Evolutionary conservation across 768 basidiomycete genomes (phyloP), one percentile per base, ranked within the genome.

Genomic region (Lactifluus piperatus): DNA sequence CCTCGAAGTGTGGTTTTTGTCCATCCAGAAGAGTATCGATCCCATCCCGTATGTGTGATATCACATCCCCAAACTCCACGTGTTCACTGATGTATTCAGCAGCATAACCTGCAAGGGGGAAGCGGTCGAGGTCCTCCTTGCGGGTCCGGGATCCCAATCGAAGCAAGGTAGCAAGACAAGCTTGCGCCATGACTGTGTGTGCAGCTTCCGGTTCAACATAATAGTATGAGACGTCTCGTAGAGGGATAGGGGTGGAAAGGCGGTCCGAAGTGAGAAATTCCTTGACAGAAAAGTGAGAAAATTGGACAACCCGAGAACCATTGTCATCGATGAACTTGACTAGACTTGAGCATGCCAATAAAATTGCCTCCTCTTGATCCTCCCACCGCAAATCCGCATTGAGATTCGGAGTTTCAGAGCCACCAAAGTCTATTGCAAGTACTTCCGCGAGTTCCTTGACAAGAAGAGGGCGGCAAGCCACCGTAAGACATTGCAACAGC

Each of bases 231-330:
- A 32, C 20, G 9, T 22, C 7, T 14, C 16, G 37, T 26, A 43
- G 30, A 5, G 39, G n/a, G n/a, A n/a, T n/a, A n/a, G n/a, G n/a
- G n/a, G n/a, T 8, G 5, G 53, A 29, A 18, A 54, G 53, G 20
- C 41, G 54, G 26, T 48, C 46, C 24, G 54, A 56, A 2, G 46
- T 56, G 11, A 56, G 29, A 14, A 27, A 56, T 8, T 56, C 46
- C 27, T 56, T 47, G 14, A 56, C 54, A 4, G 45, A 56, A 27
- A 56, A 48, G 36, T 56, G 55, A 0, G 55, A 29, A 26, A 56
- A 56, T 5, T 56, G 55, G 22, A 56, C 37, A 1, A 56, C 8
- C 7, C 47, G 55, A 6, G n/a, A 22, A n/a, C n/a, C 36, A 11
- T 20, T 1, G 14, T 43, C 6, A 5, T 22, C 16, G 20, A 56